These are phyloP conservation scores for Yamadazyma epiphylla DNA, from an alignment of 1,139 yeast genomes.

Conservation along the genomic window DNA sequence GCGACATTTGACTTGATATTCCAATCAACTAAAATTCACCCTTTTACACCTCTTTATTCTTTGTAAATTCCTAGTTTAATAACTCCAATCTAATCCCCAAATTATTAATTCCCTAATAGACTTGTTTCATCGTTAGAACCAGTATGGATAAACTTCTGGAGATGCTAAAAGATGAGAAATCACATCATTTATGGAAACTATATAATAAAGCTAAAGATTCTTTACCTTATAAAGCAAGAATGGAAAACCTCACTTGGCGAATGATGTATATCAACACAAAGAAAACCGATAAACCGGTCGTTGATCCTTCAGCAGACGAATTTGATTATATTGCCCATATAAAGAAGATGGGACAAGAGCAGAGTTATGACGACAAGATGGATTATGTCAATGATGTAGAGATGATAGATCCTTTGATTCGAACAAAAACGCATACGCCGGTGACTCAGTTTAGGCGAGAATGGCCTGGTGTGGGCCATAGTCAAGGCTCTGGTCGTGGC, in stretches of 20 bases:
- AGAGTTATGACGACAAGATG: not conserved
- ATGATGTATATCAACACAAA: conserved; percentile 61
- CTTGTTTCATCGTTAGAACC: too few species aligned
- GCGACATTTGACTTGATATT: too few species aligned
- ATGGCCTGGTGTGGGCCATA: too few species aligned
- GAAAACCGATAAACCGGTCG: conserved; percentile 3
- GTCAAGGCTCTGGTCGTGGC: too few species aligned
- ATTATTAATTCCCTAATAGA: too few species aligned
- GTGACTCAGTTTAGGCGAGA: too few species aligned
- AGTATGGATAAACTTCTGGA: too few species aligned
- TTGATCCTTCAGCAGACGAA: conserved; percentile 46
- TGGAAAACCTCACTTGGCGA: conserved; percentile 85
- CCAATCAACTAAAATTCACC: too few species aligned
- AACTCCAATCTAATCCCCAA: too few species aligned
- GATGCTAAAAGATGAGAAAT: conserved; percentile 9
- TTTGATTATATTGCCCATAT: conserved; percentile 70
- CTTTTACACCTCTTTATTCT: too few species aligned
- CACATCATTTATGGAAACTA: conserved; percentile 70
- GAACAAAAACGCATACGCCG: too few species aligned
- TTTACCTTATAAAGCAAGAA: conserved; percentile 69
- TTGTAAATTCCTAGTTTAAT: too few species aligned
- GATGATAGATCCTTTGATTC: not conserved
- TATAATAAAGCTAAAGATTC: conserved; percentile 73
- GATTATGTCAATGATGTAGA: not conserved
- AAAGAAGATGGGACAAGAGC: conserved; percentile 46